These are phyloP conservation scores for Xylariaceae sp. DNA, from an alignment of 2,329 filamentous ascomycete genomes.

Conservation along the genomic window DNA sequence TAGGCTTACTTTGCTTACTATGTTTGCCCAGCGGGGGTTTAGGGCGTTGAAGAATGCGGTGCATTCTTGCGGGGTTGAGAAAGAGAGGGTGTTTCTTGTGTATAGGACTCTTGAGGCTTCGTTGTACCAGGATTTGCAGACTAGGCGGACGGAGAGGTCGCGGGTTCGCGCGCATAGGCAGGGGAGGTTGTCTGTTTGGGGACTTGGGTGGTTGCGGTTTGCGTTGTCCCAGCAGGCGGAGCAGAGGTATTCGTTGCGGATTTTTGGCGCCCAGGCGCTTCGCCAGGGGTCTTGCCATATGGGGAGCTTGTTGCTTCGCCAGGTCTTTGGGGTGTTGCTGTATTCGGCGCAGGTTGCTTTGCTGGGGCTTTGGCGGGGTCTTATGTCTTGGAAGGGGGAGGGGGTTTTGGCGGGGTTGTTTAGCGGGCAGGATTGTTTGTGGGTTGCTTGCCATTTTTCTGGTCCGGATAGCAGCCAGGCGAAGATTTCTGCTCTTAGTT, in stretches of 20 bases:
- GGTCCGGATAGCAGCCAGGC: constrained; percentile 18
- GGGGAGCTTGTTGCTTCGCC: neutral
- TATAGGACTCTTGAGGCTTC: constrained; percentile 20
- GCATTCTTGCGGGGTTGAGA: constrained; percentile 13
- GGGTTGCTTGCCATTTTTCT: constrained; percentile 17
- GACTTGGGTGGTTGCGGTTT: neutral
- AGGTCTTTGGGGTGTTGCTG: neutral
- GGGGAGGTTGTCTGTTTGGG: constrained; percentile 5
- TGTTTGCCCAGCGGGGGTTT: constrained; percentile 3
- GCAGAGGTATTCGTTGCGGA: constrained; percentile 15
- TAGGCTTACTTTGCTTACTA: constrained; percentile 19
- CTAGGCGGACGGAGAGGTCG: constrained; percentile 12
- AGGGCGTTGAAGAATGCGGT: constrained; percentile 7
- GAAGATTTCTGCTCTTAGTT: constrained; percentile 21
- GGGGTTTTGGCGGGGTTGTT: neutral
- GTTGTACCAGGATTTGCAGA: constrained; percentile 20
- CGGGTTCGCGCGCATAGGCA: constrained; percentile 17
- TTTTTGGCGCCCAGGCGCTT: constrained; percentile 13
- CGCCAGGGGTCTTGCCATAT: constrained; percentile 13
- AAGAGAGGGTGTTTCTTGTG: constrained; percentile 18
- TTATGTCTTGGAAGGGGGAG: neutral
- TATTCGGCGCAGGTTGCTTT: neutral
- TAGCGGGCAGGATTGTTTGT: constrained; percentile 5
- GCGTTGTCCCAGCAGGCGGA: constrained; percentile 10
- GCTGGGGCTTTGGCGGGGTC: neutral